A percentile compares a stretch with the other conserved stretches of the same genome.
phyloP scores from a whole-genome alignment of 148 eudicot genomes.

The Camellia lanceoleosa region DNA sequence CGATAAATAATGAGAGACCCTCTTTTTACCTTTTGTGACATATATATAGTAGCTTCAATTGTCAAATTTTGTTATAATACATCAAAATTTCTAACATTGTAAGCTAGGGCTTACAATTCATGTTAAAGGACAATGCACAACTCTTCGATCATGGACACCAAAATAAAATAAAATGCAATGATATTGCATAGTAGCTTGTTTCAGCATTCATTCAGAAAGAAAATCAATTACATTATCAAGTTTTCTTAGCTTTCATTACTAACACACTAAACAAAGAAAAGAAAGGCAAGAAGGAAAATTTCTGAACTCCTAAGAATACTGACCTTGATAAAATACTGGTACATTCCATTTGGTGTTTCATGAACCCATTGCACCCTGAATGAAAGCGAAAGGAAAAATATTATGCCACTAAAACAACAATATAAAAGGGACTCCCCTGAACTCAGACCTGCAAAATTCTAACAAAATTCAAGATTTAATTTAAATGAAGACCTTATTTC shows the following conservation, averaged over 20 bases:
- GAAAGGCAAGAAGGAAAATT: constrained; percentile 7
- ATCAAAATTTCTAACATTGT: neutral
- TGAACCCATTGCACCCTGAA: constrained; percentile 70
- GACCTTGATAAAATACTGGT: constrained; percentile 84
- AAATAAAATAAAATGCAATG: neutral
- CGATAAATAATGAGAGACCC: no score
- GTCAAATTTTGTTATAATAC: neutral
- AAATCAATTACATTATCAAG: neutral
- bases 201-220: no score
- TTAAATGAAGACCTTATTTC: neutral
- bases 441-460: neutral
- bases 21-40: no score
- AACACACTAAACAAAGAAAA: neutral
- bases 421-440: neutral
- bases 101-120: neutral
- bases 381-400: neutral
- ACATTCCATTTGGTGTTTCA: constrained; percentile 52
- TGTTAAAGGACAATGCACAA: neutral
- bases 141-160: neutral
- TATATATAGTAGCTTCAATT: no score
- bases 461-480: neutral
- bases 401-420: constrained; percentile 6
- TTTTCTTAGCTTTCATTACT: neutral
- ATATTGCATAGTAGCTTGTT: no score
- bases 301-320: neutral